Percentiles rank a stretch among this genome's conserved stretches.
Evolutionary conservation across 169 alveolate species (phyloP).

Genomic region (Cryptosporidium canis): DNA sequence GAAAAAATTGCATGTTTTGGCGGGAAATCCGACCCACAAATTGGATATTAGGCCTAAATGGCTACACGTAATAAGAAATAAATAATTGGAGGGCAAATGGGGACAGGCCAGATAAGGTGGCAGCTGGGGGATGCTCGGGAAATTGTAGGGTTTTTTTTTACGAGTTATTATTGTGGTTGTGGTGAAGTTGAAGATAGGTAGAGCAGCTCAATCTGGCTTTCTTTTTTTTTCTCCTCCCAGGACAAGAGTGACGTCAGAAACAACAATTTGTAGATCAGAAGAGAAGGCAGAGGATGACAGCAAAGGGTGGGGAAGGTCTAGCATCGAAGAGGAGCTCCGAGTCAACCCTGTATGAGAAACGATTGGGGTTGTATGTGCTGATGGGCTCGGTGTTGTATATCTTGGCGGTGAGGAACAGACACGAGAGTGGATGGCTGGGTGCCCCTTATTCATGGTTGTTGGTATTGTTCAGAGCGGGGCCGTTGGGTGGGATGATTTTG

Average conservation of each 20-base stretch:
- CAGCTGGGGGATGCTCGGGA: not conserved
- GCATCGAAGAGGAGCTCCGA: not conserved
- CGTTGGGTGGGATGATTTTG: constrained; percentile 56
- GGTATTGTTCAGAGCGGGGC: constrained; percentile 61
- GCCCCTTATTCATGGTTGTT: constrained; percentile 39
- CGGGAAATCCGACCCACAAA: constrained; percentile 8
- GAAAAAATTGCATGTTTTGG: constrained; percentile 19
- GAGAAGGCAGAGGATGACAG: not conserved
- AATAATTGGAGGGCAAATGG: constrained; percentile 11
- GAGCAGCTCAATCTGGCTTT: too few relatives aligned
- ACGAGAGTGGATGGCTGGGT: constrained; percentile 59
- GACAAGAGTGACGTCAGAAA: too few relatives aligned
- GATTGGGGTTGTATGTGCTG: constrained; percentile 32
- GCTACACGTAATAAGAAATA: not conserved
- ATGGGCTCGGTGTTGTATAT: constrained; percentile 61
- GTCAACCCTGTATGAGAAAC: constrained; percentile 13
- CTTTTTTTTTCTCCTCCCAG: too few relatives aligned
- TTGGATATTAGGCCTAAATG: not conserved
- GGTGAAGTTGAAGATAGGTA: too few relatives aligned
- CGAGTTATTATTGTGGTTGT: too few relatives aligned
- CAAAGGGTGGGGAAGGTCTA: not conserved
- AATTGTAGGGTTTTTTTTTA: constrained; percentile 2
- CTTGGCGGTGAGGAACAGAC: constrained; percentile 26
- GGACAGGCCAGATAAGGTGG: not conserved
- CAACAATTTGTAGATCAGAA: not conserved